A percentile compares a stretch with the other conserved stretches of the same genome.
Evolutionary conservation across 2,329 filamentous ascomycete species (phyloP).

Genomic region (Beauveria australis): DNA sequence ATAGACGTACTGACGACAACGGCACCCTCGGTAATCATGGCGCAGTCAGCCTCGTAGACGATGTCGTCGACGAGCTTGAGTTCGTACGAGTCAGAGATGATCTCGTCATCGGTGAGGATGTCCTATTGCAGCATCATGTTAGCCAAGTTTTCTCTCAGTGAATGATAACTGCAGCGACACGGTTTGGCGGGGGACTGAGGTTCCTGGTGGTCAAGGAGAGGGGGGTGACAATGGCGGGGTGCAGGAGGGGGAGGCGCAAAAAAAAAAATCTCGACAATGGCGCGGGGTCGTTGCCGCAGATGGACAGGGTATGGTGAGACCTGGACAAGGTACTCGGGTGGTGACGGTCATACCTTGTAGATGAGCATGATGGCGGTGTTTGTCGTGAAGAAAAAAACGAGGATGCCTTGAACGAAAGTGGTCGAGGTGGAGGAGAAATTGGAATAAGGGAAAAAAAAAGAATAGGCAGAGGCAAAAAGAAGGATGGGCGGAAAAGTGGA

Average conservation of each 20-base stretch:
- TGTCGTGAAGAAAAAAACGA: not conserved
- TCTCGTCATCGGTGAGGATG: constrained; percentile 81
- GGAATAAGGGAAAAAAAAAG: not conserved
- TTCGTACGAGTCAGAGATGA: constrained; percentile 91
- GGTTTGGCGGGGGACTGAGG: not conserved
- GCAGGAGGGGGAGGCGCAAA: constrained; percentile 1
- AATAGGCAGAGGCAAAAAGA: not conserved
- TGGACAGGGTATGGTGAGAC: not conserved
- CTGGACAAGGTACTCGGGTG: not conserved
- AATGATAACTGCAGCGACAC: not conserved
- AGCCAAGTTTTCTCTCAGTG: not conserved
- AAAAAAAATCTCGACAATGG: constrained; percentile 1
- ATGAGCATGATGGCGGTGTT: constrained; percentile 13
- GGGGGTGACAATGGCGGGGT: constrained; percentile 6
- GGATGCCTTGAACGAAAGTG: not conserved
- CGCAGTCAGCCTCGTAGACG: constrained; percentile 86
- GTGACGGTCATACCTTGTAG: constrained; percentile 6
- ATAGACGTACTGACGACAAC: constrained; percentile 60
- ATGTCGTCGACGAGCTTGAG: constrained; percentile 71
- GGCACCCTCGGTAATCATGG: constrained; percentile 73
- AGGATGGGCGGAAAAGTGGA: constrained; percentile 7
- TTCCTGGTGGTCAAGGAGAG: not conserved
- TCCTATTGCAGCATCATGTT: constrained; percentile 51
- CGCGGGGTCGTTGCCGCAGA: not conserved
- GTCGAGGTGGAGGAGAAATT: constrained; percentile 1